Evolutionary conservation across 805 yeast genomes (phyloP), one percentile per base, ranked within the genome.

Genomic region (Scheffersomyces coipomensis): DNA sequence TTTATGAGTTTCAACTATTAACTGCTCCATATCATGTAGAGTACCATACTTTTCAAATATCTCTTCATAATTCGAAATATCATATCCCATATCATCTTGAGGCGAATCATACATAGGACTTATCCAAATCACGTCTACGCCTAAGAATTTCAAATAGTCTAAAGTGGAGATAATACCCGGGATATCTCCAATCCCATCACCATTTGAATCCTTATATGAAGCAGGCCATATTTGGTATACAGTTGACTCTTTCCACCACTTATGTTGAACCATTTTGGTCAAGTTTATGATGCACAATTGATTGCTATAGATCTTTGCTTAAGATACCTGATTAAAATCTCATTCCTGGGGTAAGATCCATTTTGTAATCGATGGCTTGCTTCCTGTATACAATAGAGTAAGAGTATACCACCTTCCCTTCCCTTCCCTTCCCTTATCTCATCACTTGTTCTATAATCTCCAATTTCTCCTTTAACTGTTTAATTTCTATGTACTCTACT

Each of bases 221-320:
- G 83, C 81, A 9, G 83, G 83, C 72, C 79, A 78, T 46, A 78
- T 71, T 55, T 78, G 84, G 55, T 78, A 78, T 15, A 78, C 67
- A 13, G 72, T 55, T 35, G 78, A 75, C 50, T 75, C 75, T 58
- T 77, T 76, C 83, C 83, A 78, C 84, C 81, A 70, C n/a, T 35
- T 47, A 23, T 40, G 29, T 13, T 38, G 38, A 31, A 34, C 18
- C 16, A 13, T 21, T 21, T 13, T 12, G 17, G n/a, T 19, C n/a
- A n/a, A n/a, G n/a, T n/a, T n/a, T n/a, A n/a, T n/a, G n/a, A n/a
- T n/a, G n/a, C n/a, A n/a, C n/a, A n/a, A n/a, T n/a, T n/a, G n/a
- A n/a, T n/a, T n/a, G n/a, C n/a, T n/a, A n/a, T n/a, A n/a, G n/a
- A n/a, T n/a, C n/a, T n/a, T n/a, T n/a, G n/a, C n/a, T n/a, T n/a